A percentile compares a stretch with the other conserved stretches of the same genome.
Conservation (phyloP, 805 yeast species). For the Starmerella vaccinii region DNA sequence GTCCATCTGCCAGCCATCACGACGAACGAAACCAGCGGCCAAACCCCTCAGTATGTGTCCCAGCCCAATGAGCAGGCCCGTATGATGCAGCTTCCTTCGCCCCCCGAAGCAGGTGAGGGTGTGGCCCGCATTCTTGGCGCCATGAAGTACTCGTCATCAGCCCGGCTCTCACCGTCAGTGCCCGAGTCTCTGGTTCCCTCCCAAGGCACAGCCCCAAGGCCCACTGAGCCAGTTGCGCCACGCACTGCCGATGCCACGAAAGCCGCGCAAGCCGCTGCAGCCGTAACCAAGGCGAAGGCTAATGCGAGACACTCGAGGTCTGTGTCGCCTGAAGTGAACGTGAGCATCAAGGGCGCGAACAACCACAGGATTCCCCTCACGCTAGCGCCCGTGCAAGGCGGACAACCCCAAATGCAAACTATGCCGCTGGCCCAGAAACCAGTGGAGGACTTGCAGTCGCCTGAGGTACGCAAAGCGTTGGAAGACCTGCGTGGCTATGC, state of each 20-base stretch:
- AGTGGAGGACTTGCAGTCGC: not conserved
- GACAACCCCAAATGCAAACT: not conserved
- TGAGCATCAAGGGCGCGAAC: not conserved
- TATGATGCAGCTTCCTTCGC: constrained; percentile 5
- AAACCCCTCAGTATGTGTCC: not conserved
- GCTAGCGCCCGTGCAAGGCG: not conserved
- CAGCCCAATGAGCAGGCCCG: not conserved
- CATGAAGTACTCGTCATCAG: not conserved
- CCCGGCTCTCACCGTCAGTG: not conserved
- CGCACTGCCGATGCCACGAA: not conserved
- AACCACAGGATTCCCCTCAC: not conserved
- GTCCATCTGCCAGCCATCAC: not conserved
- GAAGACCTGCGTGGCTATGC: constrained; percentile 7
- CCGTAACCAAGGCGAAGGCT: not conserved
- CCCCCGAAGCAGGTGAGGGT: constrained; percentile 4
- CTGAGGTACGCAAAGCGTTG: not conserved
- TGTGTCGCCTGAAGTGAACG: not conserved
- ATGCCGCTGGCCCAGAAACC: not conserved
- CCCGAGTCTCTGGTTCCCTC: not conserved
- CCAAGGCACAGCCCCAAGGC: not conserved
- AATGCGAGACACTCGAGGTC: not conserved
- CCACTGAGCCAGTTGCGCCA: not conserved
- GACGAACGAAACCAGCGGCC: not conserved
- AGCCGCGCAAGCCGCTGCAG: not conserved
- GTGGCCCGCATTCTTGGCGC: constrained; percentile 9